Conservation (phyloP, 192 early-diverging fungal genomes). For the Tieghemiomyces parasiticus region DNA sequence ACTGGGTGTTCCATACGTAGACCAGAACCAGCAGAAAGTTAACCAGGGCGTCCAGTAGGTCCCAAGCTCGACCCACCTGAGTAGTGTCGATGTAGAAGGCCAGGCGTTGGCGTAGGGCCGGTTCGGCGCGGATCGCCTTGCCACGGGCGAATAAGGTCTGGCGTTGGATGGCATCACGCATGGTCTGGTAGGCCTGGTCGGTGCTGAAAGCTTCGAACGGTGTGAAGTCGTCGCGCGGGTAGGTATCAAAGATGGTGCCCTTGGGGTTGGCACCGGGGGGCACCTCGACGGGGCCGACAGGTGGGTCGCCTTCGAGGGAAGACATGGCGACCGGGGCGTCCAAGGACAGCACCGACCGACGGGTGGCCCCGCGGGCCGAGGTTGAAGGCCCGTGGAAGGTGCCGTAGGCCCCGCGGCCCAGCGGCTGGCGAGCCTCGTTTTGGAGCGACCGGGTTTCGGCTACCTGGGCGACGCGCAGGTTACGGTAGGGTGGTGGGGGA, state of each 20-base stretch:
- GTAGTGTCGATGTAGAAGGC: constrained; percentile 32
- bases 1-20: constrained; percentile 38
- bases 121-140: not conserved
- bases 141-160: not conserved
- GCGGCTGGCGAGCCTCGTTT: no score
- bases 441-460: no score
- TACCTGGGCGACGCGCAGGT: no score
- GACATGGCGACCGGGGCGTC: no score
- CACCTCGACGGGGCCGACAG: not conserved
- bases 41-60: constrained; percentile 36
- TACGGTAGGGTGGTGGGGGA: no score
- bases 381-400: no score
- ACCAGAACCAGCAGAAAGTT: constrained; percentile 27
- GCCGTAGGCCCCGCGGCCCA: no score
- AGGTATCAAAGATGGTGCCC: constrained; percentile 1
- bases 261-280: not conserved
- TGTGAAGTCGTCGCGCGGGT: constrained; percentile 7
- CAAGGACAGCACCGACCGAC: no score
- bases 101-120: constrained; percentile 28
- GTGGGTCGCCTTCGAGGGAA: no score
- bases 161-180: constrained; percentile 2
- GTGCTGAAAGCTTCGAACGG: constrained; percentile 4
- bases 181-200: constrained; percentile 3
- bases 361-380: no score
- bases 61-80: constrained; percentile 35